Conservation (phyloP, 805 yeast species). For the Saturnispora bothae region DNA sequence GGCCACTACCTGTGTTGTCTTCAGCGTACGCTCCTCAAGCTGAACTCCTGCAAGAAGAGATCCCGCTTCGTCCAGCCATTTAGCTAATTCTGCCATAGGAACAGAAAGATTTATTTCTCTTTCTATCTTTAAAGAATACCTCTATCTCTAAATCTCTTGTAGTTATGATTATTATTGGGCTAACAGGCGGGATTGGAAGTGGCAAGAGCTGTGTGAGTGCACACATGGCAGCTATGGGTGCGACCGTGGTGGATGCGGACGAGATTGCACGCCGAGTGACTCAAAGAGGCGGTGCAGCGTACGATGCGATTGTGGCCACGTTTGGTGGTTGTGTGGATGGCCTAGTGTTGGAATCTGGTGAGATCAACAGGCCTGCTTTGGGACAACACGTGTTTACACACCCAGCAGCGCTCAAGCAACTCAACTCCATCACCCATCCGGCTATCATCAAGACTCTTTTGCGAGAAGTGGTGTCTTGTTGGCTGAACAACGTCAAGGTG, state of each 20-base stretch:
- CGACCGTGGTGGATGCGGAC: constrained; percentile 82
- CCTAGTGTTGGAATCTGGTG: constrained; percentile 34
- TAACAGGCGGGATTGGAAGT: constrained; percentile 97
- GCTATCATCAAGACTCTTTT: constrained; percentile 65
- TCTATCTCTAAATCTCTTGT: too few species aligned
- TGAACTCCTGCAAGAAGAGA: too few species aligned
- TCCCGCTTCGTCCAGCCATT: too few species aligned
- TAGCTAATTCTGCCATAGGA: too few species aligned
- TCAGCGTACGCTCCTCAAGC: too few species aligned
- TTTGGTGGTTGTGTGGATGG: constrained; percentile 39
- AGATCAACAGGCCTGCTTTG: constrained; percentile 60
- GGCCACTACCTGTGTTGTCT: too few species aligned
- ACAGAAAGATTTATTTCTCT: too few species aligned
- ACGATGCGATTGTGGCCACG: constrained; percentile 48
- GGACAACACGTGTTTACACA: constrained; percentile 68
- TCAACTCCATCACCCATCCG: constrained; percentile 81
- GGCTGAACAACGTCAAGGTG: constrained; percentile 45
- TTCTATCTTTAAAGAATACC: too few species aligned
- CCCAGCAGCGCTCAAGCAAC: constrained; percentile 40
- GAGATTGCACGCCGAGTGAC: constrained; percentile 78
- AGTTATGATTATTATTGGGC: constrained; percentile 82
- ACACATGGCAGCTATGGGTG: constrained; percentile 35
- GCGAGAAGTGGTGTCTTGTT: constrained; percentile 43
- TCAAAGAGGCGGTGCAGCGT: constrained; percentile 67
- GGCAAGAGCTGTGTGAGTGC: constrained; percentile 89